phyloP scores from a whole-genome alignment of 306 rosid species.

The Citrullus amarus region DNA sequence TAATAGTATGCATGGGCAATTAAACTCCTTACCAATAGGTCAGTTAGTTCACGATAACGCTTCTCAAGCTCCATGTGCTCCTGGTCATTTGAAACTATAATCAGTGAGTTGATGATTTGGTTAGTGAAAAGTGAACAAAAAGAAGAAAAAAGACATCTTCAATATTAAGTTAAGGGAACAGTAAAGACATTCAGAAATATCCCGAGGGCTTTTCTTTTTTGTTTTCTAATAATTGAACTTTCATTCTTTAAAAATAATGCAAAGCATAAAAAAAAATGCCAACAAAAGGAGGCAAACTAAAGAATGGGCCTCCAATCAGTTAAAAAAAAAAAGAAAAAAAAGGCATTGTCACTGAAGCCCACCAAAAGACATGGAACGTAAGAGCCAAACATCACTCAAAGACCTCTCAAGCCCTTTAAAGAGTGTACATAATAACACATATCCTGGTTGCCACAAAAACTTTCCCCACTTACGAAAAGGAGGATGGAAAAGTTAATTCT shows the following conservation, averaged over 20 bases:
- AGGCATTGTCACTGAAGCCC: background rate
- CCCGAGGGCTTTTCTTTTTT: background rate
- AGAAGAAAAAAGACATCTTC: background rate
- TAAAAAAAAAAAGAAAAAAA: no score
- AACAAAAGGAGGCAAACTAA: no score
- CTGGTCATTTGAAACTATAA: conserved; percentile 35
- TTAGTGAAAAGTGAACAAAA: background rate
- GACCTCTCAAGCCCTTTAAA: no score
- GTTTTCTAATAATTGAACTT: no score
- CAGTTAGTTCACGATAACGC: conserved; percentile 95
- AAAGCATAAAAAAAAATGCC: no score
- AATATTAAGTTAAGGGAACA: background rate
- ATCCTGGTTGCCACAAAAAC: no score
- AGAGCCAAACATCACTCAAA: no score
- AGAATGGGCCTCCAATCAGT: no score
- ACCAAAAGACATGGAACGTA: background rate
- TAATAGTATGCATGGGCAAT: conserved; percentile 1
- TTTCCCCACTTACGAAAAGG: no score
- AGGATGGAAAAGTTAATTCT: no score
- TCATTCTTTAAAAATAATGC: no score
- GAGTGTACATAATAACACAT: no score
- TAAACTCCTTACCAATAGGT: conserved; percentile 59
- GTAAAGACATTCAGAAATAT: background rate
- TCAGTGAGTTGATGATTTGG: conserved; percentile 6
- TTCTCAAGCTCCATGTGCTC: conserved; percentile 97